Base-by-base conservation (phyloP, 129 eudicot genomes). In the Daucus carota region DNA sequence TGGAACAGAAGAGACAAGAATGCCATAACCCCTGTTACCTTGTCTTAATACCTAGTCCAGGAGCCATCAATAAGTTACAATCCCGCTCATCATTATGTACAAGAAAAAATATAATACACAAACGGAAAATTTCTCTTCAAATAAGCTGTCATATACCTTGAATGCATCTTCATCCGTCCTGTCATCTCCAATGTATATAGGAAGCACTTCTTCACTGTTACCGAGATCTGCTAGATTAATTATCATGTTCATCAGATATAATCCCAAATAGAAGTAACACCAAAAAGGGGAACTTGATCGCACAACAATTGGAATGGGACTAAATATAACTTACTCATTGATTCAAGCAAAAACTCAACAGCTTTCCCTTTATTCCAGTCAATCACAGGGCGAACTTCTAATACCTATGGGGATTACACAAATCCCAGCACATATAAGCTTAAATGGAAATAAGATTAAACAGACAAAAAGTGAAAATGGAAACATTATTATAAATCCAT, bases 301-400 rank as follows among this genome's bases (percentile, higher is more conserved):
- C n/a, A n/a, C 40, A n/a, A n/a, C 29, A 8, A 54, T 2, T 8
- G 62, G 63, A 54, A 8, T 2, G 63, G 63, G n/a, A 54, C 63
- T 14, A 45, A 2, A 41, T 47, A 52, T 14, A 73, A 82, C 89
- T 73, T 78, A 88, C 98, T 92, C 75, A 94, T 82, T 52, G 98
- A 87, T 79, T 91, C 89, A 34, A 94, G 97, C 76, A 94, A 84
- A 82, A 93, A 90, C 63, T 93, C 97, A 24, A 93, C 98, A n/a
- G 98, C 98, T 79, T 86, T 90, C 44, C 98, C 98, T 84, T 93
- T 93, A 73, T 93, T 84, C 98, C 98, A 93, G 73, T 93, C 88
- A 54, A 93, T 90, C 73, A 83, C 88, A 1, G 98, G 98, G 77
- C 98, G 98, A 78, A 93, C 88, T 81, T 93, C 98, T 86, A 94